Evolutionary conservation across 495 filamentous ascomycete genomes (phyloP).

Genomic region (Schizothecium vesticola): DNA sequence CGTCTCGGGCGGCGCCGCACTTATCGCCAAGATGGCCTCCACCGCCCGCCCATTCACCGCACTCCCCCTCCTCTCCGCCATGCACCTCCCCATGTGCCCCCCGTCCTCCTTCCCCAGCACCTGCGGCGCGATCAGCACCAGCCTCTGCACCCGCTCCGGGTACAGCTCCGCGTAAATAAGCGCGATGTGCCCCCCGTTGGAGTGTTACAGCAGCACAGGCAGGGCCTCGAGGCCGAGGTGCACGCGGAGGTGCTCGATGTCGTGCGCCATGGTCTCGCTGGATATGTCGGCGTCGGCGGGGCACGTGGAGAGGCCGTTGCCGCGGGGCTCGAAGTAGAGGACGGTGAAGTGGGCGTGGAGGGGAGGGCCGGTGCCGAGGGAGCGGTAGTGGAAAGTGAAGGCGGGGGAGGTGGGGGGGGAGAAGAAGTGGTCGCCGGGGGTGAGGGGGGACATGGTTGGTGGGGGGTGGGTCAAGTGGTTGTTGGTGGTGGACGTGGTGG

Average conservation of each 20-base stretch:
- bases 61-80: not conserved
- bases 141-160: not conserved
- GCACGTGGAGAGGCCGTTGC: not conserved
- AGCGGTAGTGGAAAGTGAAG: not conserved
- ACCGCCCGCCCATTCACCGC: not conserved
- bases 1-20: not conserved
- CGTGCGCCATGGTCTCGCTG: constrained; percentile 5
- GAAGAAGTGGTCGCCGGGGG: not conserved
- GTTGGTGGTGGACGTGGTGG: not conserved
- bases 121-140: not conserved
- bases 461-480: not conserved
- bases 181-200: not conserved
- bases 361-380: not conserved
- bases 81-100: not conserved
- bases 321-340: constrained; percentile 1
- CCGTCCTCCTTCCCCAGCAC: not conserved
- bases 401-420: not conserved
- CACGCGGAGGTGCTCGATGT: not conserved
- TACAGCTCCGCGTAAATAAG: not conserved
- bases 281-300: not conserved
- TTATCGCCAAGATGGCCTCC: not conserved
- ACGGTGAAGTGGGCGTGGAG: not conserved
- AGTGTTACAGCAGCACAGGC: not conserved
- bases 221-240: not conserved
- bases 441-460: not conserved